Conservation (phyloP, 164 flowering plant genomes). For the Santalum album region DNA sequence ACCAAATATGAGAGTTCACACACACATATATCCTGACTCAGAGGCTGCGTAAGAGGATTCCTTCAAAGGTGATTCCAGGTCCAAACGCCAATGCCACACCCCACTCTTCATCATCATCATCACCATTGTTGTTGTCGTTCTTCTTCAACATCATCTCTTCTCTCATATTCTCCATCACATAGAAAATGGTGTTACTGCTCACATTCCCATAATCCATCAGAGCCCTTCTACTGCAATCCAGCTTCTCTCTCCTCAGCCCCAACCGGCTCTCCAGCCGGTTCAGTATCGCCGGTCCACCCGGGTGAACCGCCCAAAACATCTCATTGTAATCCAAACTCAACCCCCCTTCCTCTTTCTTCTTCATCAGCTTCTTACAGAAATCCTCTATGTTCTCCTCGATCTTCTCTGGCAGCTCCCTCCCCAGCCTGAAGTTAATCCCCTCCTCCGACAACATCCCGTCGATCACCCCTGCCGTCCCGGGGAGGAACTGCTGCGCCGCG, state of each 20-base stretch:
- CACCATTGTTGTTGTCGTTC: neutral
- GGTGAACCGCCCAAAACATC: constrained; percentile 73
- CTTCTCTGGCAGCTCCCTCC: constrained; percentile 59
- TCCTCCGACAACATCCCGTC: constrained; percentile 51
- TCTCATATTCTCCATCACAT: constrained; percentile 56
- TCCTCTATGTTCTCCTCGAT: constrained; percentile 58
- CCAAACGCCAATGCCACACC: constrained; percentile 65
- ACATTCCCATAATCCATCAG: constrained; percentile 67
- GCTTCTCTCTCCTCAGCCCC: constrained; percentile 28
- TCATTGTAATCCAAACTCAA: constrained; percentile 31
- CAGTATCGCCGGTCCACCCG: constrained; percentile 71
- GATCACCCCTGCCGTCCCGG: constrained; percentile 46
- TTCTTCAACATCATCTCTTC: constrained; percentile 23
- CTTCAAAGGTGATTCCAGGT: constrained; percentile 72
- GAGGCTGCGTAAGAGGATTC: constrained; percentile 55
- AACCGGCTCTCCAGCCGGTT: constrained; percentile 39
- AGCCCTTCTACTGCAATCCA: constrained; percentile 52
- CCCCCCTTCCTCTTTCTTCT: constrained; percentile 18
- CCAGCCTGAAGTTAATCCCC: constrained; percentile 61
- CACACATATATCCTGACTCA: too few species aligned
- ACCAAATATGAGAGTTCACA: neutral
- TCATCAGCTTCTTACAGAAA: constrained; percentile 54
- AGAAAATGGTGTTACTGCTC: constrained; percentile 59
- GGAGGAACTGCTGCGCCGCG: constrained; percentile 55
- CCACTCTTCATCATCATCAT: constrained; percentile 40